These are phyloP conservation scores for Sporisorium exsertum DNA, from an alignment of 1,284 basidiomycete species.

Conservation along the genomic window DNA sequence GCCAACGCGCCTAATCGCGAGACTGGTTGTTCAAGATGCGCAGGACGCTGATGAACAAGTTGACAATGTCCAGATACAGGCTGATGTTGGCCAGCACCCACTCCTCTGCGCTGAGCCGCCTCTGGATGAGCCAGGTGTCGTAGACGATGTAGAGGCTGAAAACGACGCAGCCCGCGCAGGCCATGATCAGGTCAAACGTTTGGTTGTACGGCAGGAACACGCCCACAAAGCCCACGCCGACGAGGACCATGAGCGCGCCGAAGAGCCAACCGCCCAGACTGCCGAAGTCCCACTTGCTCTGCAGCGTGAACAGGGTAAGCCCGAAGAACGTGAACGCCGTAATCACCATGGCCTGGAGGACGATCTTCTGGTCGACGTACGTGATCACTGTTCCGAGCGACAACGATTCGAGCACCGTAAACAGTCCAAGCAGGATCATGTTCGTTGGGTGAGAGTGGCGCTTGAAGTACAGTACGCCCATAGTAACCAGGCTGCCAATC, in stretches of 20 bases:
- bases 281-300: slow-evolving; percentile 82
- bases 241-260: slow-evolving; percentile 72
- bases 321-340: slow-evolving; percentile 88
- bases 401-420: slow-evolving; percentile 60
- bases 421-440: slow-evolving; percentile 78
- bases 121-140: slow-evolving; percentile 85
- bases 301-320: slow-evolving; percentile 79
- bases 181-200: slow-evolving; percentile 81
- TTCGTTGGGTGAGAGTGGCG: slow-evolving; percentile 86
- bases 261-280: slow-evolving; percentile 87
- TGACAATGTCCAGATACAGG: slow-evolving; percentile 74
- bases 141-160: slow-evolving; percentile 77
- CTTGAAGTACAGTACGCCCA: slow-evolving; percentile 85
- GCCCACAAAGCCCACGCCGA: slow-evolving; percentile 74
- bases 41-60: slow-evolving; percentile 83
- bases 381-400: slow-evolving; percentile 81
- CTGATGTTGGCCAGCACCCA: slow-evolving; percentile 86
- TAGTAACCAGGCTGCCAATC: slow-evolving; percentile 79
- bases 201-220: slow-evolving; percentile 82
- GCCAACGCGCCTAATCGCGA: slow-evolving; percentile 22
- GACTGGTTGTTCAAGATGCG: slow-evolving; percentile 51
- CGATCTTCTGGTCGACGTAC: slow-evolving; percentile 80
- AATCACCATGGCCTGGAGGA: slow-evolving; percentile 87
- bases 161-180: slow-evolving; percentile 81
- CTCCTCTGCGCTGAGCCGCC: slow-evolving; percentile 83